Percentiles rank a stretch among this genome's conserved stretches.
Evolutionary conservation across 2,329 filamentous ascomycete genomes (phyloP).

Genomic region (Colletotrichum musae): DNA sequence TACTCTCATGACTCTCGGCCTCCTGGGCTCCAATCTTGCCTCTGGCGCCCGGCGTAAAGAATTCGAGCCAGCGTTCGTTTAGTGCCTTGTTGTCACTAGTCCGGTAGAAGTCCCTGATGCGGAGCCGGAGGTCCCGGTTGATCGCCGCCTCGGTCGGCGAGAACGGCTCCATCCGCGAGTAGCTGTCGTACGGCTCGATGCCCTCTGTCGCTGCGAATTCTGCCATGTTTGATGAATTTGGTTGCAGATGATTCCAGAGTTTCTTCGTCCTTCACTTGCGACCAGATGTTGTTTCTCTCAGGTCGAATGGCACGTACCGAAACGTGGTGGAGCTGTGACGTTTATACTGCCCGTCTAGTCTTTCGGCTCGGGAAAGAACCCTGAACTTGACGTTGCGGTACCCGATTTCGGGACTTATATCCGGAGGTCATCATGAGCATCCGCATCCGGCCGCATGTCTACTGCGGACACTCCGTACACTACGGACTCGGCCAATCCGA

Average conservation of each 20-base stretch:
- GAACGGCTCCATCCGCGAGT: conserved; percentile 38
- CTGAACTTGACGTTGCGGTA: conserved; percentile 6
- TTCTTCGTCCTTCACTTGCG: neutral
- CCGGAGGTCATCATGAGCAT: conserved; percentile 18
- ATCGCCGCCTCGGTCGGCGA: conserved; percentile 36
- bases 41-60: conserved; percentile 34
- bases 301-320: conserved; percentile 1
- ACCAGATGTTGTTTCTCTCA: neutral
- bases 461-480: too few species aligned
- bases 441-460: too few species aligned
- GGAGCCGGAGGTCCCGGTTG: conserved; percentile 39
- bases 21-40: conserved; percentile 30
- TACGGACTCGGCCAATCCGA: too few species aligned
- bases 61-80: conserved; percentile 35
- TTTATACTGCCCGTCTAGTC: conserved; percentile 16
- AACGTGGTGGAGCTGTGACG: conserved; percentile 21
- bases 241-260: too few species aligned
- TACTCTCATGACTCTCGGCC: conserved; percentile 31
- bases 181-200: conserved; percentile 36
- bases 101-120: conserved; percentile 40
- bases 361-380: conserved; percentile 34
- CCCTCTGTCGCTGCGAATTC: conserved; percentile 29
- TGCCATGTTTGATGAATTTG: conserved; percentile 7
- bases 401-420: conserved; percentile 25
- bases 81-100: conserved; percentile 34